These are phyloP conservation scores for Debaryomyces psychrophilus DNA, from an alignment of 1,139 yeast species.

Conservation along the genomic window DNA sequence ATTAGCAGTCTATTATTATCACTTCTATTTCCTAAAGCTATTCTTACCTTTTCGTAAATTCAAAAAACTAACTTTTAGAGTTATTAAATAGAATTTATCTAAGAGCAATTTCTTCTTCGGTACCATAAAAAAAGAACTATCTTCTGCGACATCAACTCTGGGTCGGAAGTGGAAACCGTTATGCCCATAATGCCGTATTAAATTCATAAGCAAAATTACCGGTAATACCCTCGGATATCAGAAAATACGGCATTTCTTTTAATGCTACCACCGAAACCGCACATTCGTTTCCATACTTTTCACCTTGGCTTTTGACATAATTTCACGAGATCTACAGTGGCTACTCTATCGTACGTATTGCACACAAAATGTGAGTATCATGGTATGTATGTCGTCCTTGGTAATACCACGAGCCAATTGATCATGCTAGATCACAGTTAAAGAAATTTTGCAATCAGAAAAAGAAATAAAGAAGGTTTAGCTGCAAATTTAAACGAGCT, in stretches of 20 bases:
- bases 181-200: not conserved
- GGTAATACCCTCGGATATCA: slow-evolving; percentile 2
- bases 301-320: not conserved
- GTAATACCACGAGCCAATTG: not conserved
- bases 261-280: slow-evolving; percentile 4
- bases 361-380: not conserved
- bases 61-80: not conserved
- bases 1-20: not conserved
- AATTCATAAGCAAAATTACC: not conserved
- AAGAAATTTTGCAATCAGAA: not conserved
- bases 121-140: not conserved
- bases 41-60: not conserved
- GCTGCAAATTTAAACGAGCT: not conserved
- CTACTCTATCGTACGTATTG: not conserved
- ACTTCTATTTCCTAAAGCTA: not conserved
- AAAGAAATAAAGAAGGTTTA: not conserved
- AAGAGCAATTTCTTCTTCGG: not conserved
- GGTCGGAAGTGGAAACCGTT: not conserved
- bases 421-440: not conserved
- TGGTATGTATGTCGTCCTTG: too few species aligned
- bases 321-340: slow-evolving; percentile 1
- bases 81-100: not conserved
- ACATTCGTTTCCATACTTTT: not conserved
- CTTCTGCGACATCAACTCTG: not conserved
- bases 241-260: slow-evolving; percentile 4